A percentile compares a stretch with the other conserved stretches of the same genome.
These are phyloP conservation scores for Fusarium neocosmosporiellum DNA, from an alignment of 2,329 filamentous ascomycete genomes.

Conservation along the genomic window DNA sequence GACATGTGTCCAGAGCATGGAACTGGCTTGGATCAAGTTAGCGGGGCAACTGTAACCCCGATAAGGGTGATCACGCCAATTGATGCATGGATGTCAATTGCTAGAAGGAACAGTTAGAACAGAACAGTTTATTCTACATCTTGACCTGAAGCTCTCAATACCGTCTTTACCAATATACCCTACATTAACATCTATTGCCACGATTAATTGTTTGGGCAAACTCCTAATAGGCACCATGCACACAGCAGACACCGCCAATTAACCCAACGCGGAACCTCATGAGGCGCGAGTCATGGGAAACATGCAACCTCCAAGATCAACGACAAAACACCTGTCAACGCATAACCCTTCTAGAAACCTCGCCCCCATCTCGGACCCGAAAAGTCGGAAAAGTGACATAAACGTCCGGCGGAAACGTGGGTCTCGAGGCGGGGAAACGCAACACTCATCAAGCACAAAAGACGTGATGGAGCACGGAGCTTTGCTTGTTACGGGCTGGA, in stretches of 20 bases:
- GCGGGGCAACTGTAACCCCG: slow-evolving; percentile 6
- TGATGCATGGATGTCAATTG: not conserved
- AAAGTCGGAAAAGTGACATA: not conserved
- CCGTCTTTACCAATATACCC: not conserved
- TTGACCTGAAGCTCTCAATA: not conserved
- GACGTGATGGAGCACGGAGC: not conserved
- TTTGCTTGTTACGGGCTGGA: not conserved
- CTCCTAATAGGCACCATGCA: not conserved
- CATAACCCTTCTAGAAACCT: not conserved
- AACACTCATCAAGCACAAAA: not conserved
- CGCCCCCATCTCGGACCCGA: not conserved
- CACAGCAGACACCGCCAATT: not conserved
- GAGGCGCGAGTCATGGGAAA: not conserved
- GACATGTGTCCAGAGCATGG: slow-evolving; percentile 7
- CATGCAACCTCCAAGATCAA: not conserved
- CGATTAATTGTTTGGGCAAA: not conserved
- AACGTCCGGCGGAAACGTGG: slow-evolving; percentile 3
- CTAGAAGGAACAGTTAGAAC: not conserved
- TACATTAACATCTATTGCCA: not conserved
- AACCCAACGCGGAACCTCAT: not conserved
- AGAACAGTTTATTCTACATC: not conserved
- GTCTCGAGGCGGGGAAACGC: not conserved
- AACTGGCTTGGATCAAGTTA: not conserved
- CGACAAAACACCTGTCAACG: not conserved
- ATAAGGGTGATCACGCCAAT: not conserved